Base-by-base conservation (phyloP, 352 stramenopile species). In the Plasmopara muralis region DNA sequence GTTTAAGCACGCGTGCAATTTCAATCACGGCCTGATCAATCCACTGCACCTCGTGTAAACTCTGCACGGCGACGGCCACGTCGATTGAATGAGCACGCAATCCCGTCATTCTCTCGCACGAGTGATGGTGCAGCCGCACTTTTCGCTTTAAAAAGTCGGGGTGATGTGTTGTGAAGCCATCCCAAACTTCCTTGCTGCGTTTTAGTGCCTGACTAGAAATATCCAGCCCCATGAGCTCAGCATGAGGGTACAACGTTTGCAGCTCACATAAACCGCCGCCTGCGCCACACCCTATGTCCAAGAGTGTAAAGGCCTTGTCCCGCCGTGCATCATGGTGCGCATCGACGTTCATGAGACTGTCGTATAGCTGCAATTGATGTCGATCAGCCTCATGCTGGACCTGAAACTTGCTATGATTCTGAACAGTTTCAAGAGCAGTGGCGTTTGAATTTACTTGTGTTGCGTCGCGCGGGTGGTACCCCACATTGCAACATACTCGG, bases 401-500 rank as follows among this genome's bases (percentile, higher is more conserved):
- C 15, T 76, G 63, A 48, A 82, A 66, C 31, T 64, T 58, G 59
- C 45, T 55, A 25, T 25, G 20, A 25, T 25, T 1, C 20, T 25
- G 20, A 9, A 56, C 41, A 35, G 58, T 61, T n/a, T 13, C 48
- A 9, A n/a, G 38, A 12, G 52, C 33, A 20, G 63, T 41, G 35
- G 54, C 52, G 46, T 48, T 62, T n/a, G 66, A 64, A 29, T 51
- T 64, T 7, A 61, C 34, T 29, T 60, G 53, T 9, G 41, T 49
- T 12, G 62, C 41, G 31, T 46, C 53, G n/a, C 62, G 47, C 6
- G 63, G 57, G 47, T 74, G 60, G 53, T 79, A 89, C 40, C 76
- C 79, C 6, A 87, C 64, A 57, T 89, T 89, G 63, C 74, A 87
- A 38, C 76, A 75, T 39, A 87, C 65, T 54, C 70, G 78, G 49